phyloP scores from a whole-genome alignment of 345 rosid genomes.

The Raphanus sativus region DNA sequence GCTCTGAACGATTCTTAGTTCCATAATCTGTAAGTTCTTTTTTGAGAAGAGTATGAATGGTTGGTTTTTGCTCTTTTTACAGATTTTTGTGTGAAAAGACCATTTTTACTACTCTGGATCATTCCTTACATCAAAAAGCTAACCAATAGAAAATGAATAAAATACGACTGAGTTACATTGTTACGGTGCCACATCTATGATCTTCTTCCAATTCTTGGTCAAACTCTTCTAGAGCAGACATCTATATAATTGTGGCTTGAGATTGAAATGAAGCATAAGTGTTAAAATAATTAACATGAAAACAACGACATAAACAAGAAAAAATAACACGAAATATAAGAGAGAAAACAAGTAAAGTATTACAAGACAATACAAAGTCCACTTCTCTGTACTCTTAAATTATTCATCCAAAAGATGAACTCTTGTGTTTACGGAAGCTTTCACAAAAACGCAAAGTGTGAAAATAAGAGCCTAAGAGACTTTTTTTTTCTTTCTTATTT shows the following conservation, averaged over 20 bases:
- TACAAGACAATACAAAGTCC: slow-evolving; percentile 17
- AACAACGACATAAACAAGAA: neutral
- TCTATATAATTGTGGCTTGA: neutral
- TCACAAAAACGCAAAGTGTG: neutral
- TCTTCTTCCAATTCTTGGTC: neutral
- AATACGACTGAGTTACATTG: neutral
- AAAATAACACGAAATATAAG: no score
- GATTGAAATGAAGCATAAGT: neutral
- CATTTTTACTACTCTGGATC: no score
- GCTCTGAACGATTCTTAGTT: neutral
- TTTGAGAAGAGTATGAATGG: no score
- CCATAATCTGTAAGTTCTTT: no score
- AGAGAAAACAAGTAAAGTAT: no score
- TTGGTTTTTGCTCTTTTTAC: no score
- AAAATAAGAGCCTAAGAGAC: neutral
- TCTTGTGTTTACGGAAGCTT: neutral
- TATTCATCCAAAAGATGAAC: slow-evolving; percentile 39
- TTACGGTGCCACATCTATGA: neutral
- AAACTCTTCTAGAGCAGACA: neutral
- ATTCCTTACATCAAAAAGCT: neutral
- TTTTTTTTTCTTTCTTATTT: no score
- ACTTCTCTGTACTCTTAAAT: slow-evolving; percentile 14
- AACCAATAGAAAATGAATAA: neutral
- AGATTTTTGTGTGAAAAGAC: no score
- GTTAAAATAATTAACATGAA: neutral